Evolutionary conservation across 2,329 filamentous ascomycete genomes (phyloP), one percentile per base, ranked within the genome.

Genomic region (Hymenoscyphus occultus): DNA sequence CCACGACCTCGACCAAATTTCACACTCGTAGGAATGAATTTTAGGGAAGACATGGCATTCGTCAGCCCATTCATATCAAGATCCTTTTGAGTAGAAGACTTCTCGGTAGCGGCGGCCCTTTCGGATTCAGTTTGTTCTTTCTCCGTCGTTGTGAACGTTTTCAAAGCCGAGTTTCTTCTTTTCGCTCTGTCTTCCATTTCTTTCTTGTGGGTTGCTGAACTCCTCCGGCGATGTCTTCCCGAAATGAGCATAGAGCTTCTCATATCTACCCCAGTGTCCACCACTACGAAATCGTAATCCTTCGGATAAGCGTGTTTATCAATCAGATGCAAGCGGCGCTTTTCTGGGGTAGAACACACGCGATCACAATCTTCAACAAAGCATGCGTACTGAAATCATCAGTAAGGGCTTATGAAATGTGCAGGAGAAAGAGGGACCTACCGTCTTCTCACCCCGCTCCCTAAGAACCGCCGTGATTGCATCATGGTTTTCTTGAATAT

Each of bases 301-400:
- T 86, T 87, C 12, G 93, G 94, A 74, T 95, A 99, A 79, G 89
- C 84, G 77, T 99, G 95, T 79, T 97, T 97, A 80, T 97, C 93
- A 70, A 97, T 92, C 70, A 97, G 82, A 80, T 99, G 94, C 76
- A 92, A 86, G 40, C 91, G 85, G 56, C 95, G 86, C 78, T 97
- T 98, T 73, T 91, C 88, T 39, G 90, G 88, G 3, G 91, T 93
- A 63, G 86, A 87, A 78, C 93, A 97, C 75, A 92, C 88, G 70
- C 90, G 86, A 65, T 95, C 91, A 77, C 95, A 99, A 59, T 84
- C 88, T 74, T 97, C 90, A 6, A 97, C 88, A 73, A 98, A 96
- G 79, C 95, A 99, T 5, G 86, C 88, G 77, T 90, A 97, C 87
- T 95, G 40, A 56, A 57, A 58, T n/a, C 60, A 57, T 61, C 56